phyloP scores from a whole-genome alignment of 805 yeast genomes.

The Zygosaccharomyces rouxii region DNA sequence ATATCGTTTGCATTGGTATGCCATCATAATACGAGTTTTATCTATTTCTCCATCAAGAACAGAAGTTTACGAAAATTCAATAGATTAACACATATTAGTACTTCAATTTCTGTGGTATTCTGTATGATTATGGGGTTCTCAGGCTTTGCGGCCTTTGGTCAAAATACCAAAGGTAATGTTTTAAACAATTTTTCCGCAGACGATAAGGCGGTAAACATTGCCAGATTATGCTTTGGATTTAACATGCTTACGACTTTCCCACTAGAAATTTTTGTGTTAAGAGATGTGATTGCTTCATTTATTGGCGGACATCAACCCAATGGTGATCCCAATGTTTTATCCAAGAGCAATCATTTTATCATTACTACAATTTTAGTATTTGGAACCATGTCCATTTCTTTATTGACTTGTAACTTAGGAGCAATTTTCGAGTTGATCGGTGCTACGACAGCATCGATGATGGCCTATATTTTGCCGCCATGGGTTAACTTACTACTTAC shows the following conservation, averaged over 20 bases:
- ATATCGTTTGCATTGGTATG: conserved; percentile 94
- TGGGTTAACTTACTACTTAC: conserved; percentile 70
- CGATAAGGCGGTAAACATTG: conserved; percentile 74
- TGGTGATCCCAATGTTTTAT: conserved; percentile 39
- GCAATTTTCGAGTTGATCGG: conserved; percentile 87
- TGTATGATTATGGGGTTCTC: conserved; percentile 74
- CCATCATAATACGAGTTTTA: conserved; percentile 89
- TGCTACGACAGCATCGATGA: conserved; percentile 84
- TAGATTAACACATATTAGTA: conserved; percentile 75
- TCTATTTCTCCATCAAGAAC: conserved; percentile 73
- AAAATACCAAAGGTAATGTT: conserved; percentile 78
- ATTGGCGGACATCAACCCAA: conserved; percentile 3
- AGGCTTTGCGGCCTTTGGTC: conserved; percentile 73
- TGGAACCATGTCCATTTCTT: conserved; percentile 67
- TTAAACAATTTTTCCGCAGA: conserved; percentile 78
- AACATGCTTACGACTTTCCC: conserved; percentile 94
- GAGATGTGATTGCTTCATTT: conserved; percentile 74
- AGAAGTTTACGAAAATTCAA: conserved; percentile 76
- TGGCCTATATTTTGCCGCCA: conserved; percentile 92
- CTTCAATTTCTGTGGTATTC: conserved; percentile 72
- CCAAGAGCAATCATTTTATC: conserved; percentile 49
- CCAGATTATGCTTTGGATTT: conserved; percentile 85
- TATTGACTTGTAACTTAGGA: conserved; percentile 83
- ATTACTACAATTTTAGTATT: conserved; percentile 65
- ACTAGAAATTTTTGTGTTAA: conserved; percentile 79